A percentile compares a stretch with the other conserved stretches of the same genome.
phyloP scores from a whole-genome alignment of 768 basidiomycete genomes.

The Melanogaster broomeanus region DNA sequence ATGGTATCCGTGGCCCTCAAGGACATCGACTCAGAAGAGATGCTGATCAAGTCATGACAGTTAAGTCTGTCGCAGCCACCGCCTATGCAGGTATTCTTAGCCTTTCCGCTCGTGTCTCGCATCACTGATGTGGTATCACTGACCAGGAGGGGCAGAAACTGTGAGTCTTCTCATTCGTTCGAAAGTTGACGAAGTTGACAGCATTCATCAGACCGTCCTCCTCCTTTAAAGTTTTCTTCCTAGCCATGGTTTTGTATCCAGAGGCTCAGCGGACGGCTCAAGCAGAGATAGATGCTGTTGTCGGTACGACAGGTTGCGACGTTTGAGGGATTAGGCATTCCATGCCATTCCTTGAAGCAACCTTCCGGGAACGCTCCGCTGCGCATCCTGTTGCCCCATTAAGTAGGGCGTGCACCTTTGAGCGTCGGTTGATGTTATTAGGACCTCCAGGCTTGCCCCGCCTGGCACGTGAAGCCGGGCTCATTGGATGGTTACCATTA shows the following conservation, averaged over 20 bases:
- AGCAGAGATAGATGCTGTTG: background rate
- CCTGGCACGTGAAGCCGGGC: background rate
- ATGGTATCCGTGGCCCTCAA: no score
- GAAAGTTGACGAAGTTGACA: background rate
- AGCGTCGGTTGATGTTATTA: background rate
- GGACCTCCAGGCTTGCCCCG: background rate
- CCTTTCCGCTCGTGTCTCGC: no score
- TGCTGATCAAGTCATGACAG: no score
- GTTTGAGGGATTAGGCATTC: background rate
- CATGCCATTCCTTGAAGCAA: constrained; percentile 1
- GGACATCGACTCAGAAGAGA: no score
- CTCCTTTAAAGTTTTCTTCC: background rate
- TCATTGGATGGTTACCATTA: background rate
- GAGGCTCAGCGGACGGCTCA: background rate
- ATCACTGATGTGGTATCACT: background rate
- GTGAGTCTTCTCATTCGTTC: background rate
- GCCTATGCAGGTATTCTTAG: no score
- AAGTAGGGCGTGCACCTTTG: background rate
- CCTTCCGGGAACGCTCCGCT: background rate
- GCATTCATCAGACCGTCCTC: background rate
- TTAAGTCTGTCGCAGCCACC: no score
- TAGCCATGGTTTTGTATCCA: background rate
- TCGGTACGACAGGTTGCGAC: background rate
- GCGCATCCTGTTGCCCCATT: constrained; percentile 1
- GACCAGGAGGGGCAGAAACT: background rate